Evolutionary conservation across 768 basidiomycete genomes (phyloP), one percentile per base, ranked within the genome.

Genomic region (Favolaschia claudopus): DNA sequence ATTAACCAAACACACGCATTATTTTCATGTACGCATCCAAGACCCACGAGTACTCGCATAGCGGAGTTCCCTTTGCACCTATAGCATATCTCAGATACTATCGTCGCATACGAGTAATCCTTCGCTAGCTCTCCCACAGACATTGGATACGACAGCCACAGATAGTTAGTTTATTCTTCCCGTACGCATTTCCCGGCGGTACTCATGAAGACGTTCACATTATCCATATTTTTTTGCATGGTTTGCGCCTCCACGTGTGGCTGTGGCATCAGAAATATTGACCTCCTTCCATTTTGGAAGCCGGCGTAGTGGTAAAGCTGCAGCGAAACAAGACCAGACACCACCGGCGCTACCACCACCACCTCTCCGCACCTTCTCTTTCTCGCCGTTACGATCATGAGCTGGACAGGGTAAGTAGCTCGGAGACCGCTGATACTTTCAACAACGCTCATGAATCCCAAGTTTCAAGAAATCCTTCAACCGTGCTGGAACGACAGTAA

Each of bases 391-490:
- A 44, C 29, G 20, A 43, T 25, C 47, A 74, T 74, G 72, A 74
- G 72, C 46, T 74, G 72, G 72, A 69, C 70, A 19, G 72, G 72
- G 72, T 70, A 62, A 45, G 67, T 61, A 5, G 8, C 31, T 27
- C 14, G 20, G 24, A 8, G 19, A 19, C 13, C 17, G 14, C 39
- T 17, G 52, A 57, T 25, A 61, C 37, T 19, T n/a, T 24, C 5
- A 25, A 31, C 38, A 7, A 31, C 58, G 25, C 37, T 48, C 25
- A 29, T 27, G 33, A 19, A 54, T 39, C 32, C 46, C 9, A 69
- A 93, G 95, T 63, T 89, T 97, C 81, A 96, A 96, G 82, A 97
- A 97, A 79, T 89, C 92, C 5, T 82, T 96, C 47, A 95, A 92
- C 76, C 84, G 96, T 64, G 91, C 93, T 25, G 93, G 94, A 48